Evolutionary conservation across 805 yeast genomes (phyloP), one percentile per base, ranked within the genome.

Genomic region (Barnettozyma salicaria): DNA sequence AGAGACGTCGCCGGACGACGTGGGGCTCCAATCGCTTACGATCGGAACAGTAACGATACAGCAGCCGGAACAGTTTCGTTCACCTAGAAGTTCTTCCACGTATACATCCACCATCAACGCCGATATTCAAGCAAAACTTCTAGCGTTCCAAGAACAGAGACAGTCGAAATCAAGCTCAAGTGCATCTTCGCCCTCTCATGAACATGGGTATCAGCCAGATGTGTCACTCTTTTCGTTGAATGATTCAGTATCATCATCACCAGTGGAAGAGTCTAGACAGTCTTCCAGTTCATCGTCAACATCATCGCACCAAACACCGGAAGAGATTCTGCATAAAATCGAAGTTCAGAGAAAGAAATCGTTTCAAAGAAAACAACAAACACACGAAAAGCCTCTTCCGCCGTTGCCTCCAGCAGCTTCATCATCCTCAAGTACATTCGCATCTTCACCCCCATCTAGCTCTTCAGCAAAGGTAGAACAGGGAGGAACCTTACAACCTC

Each of bases 111-210:
- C 61, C 37, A 64, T 80, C 34, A 78, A 72, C 49, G 80, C 92
- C 9, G 90, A 84, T 44, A 73, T 87, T 27, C 96, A 88, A 58
- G 96, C 96, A 1, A 68, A 92, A 45, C 70, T 89, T 25, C 63
- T 83, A 57, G 96, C 95, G 0, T 84, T 89, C 50, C 96, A 88
- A 58, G 87, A 85, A 45, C 78, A 81, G 52, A 72, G 96, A 48
- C 78, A 76, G 41, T 61, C 63, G 33, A 62, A 64, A 34, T 53
- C 64, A 6, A 19, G 39, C n/a, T 44, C 44, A n/a, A 14, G 10
- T 7, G 32, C 25, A 1, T 40, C 51, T 1, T 39, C 49, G 2
- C 44, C 47, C n/a, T n/a, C n/a, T n/a, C n/a, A n/a, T n/a, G n/a
- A n/a, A 12, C 25, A 26, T 30, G 30, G 22, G 19, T 34, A 19